A percentile compares a stretch with the other conserved stretches of the same genome.
These are phyloP conservation scores for Metarhizium album DNA, from an alignment of 2,329 filamentous ascomycete species.

Conservation along the genomic window DNA sequence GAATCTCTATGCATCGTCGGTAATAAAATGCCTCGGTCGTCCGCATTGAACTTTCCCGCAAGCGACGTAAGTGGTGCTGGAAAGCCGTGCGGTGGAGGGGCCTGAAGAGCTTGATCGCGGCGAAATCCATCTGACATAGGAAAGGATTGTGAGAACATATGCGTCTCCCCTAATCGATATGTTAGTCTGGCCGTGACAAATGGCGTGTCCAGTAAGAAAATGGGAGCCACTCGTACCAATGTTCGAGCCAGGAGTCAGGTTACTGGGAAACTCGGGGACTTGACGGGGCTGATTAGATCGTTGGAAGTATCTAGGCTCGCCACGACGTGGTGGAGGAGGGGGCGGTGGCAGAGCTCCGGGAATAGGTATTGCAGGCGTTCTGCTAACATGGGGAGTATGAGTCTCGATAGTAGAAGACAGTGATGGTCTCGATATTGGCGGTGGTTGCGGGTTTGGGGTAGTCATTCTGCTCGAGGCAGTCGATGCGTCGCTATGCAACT, in stretches of 20 bases:
- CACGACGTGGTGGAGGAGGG: conserved; percentile 7
- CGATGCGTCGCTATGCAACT: conserved; percentile 16
- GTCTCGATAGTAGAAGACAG: conserved; percentile 8
- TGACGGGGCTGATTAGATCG: neutral
- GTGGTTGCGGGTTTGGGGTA: conserved; percentile 15
- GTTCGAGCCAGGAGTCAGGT: neutral
- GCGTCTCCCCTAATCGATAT: neutral
- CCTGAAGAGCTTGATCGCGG: neutral
- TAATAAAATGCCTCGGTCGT: neutral
- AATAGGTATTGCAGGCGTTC: conserved; percentile 8
- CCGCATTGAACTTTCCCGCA: neutral
- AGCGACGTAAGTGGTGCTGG: neutral
- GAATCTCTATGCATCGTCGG: neutral
- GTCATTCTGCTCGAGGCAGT: conserved; percentile 19
- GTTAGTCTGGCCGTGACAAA: neutral
- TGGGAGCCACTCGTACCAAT: neutral
- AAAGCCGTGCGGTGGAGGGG: neutral
- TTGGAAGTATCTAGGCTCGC: conserved; percentile 5
- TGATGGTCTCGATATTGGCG: conserved; percentile 8
- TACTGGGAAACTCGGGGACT: neutral
- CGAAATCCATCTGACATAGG: conserved; percentile 9
- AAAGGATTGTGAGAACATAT: conserved; percentile 13
- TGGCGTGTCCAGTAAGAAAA: neutral
- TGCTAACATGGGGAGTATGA: conserved; percentile 8
- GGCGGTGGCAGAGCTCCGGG: conserved; percentile 6